phyloP scores from a whole-genome alignment of 495 filamentous ascomycete species.

The Staphylotrichum longicolle region DNA sequence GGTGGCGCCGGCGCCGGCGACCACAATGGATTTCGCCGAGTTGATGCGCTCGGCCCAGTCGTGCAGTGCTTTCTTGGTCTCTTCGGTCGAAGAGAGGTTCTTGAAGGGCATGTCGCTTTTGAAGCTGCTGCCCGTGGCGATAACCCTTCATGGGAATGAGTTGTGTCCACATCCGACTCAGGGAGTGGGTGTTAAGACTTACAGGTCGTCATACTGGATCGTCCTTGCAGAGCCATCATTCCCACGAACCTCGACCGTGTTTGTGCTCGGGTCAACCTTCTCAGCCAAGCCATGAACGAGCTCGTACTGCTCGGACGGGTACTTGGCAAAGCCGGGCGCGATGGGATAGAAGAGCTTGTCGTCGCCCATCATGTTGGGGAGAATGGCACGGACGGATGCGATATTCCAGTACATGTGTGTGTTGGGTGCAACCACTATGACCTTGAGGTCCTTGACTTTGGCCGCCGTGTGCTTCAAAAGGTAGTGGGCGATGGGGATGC shows the following conservation, averaged over 20 bases:
- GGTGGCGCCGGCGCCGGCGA: conserved; percentile 66
- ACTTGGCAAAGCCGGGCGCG: conserved; percentile 50
- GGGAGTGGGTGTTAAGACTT: neutral
- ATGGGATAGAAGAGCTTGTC: conserved; percentile 49
- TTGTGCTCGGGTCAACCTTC: conserved; percentile 44
- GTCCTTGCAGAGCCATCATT: conserved; percentile 29
- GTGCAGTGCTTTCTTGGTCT: conserved; percentile 45
- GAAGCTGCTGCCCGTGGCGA: conserved; percentile 52
- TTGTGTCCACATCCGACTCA: neutral
- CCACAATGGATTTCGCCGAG: conserved; percentile 57
- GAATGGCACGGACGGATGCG: conserved; percentile 45
- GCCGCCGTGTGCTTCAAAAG: conserved; percentile 50
- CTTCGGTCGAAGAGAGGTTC: conserved; percentile 37
- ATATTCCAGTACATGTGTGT: conserved; percentile 50
- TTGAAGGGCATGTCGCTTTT: conserved; percentile 54
- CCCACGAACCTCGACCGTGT: conserved; percentile 44
- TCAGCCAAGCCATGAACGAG: conserved; percentile 56
- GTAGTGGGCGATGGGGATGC: conserved; percentile 58
- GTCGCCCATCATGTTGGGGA: conserved; percentile 39
- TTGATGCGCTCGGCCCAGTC: conserved; percentile 47
- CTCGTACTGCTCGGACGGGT: conserved; percentile 50
- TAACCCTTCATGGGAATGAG: conserved; percentile 34
- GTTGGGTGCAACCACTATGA: conserved; percentile 58
- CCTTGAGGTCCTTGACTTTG: conserved; percentile 39
- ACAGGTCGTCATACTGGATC: conserved; percentile 52